Evolutionary conservation across 768 basidiomycete genomes (phyloP).

Genomic region (Pleurotus sapidus): DNA sequence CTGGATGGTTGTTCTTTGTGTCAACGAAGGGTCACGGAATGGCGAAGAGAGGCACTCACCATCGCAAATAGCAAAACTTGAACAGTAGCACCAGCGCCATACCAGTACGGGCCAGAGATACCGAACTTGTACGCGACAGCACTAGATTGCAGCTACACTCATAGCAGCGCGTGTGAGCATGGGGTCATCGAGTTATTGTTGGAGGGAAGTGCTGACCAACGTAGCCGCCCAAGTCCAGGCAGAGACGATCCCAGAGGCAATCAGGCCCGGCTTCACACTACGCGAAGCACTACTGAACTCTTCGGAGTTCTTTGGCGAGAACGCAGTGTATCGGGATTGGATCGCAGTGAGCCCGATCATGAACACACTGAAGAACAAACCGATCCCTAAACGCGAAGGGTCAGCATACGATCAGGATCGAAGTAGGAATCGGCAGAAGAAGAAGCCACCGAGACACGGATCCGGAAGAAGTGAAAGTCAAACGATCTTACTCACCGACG

Average conservation of each 20-base stretch:
- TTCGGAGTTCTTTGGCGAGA: constrained; percentile 76
- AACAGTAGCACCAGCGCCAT: constrained; percentile 85
- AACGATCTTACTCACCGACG: constrained; percentile 8
- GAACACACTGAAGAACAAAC: constrained; percentile 81
- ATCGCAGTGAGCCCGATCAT: constrained; percentile 78
- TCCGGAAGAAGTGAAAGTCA: not conserved
- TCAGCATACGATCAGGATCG: not conserved
- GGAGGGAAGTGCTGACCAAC: constrained; percentile 36
- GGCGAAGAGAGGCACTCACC: constrained; percentile 29
- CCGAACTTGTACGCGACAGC: constrained; percentile 85
- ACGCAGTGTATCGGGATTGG: constrained; percentile 81
- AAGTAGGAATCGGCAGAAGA: not conserved
- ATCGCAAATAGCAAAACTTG: constrained; percentile 90
- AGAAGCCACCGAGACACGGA: not conserved
- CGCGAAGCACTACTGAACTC: constrained; percentile 83
- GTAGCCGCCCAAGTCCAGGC: constrained; percentile 94
- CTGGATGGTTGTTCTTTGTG: constrained; percentile 26
- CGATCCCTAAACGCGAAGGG: constrained; percentile 58
- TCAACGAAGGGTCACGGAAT: not conserved
- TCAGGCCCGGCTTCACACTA: constrained; percentile 86
- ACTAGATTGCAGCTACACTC: constrained; percentile 67
- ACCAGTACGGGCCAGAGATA: constrained; percentile 88
- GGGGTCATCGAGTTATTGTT: not conserved
- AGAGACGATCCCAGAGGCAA: constrained; percentile 89
- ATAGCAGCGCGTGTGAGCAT: too few species aligned